Base-by-base conservation (phyloP, 306 rosid genomes). In the Lathyrus oleraceus region DNA sequence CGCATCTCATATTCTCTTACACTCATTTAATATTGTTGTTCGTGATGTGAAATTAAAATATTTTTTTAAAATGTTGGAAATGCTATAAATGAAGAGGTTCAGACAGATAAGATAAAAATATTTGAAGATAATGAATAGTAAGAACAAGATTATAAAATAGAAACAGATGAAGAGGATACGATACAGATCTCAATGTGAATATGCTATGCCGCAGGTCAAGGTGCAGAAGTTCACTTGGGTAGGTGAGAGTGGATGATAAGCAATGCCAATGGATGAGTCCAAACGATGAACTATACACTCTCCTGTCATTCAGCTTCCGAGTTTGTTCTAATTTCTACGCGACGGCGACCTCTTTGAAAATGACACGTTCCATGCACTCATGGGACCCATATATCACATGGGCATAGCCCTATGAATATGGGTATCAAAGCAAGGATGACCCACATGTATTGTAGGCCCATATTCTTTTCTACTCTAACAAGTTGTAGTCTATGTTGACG, bases 341-440 rank as follows among this genome's bases (percentile, higher is more conserved):
- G 90, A 89, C 21, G 12, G 65, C 1, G 86, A 81, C 87, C 14
- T 20, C n/a, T 57, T 67, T 27, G 87, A 81, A 51, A 61, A 13
- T 53, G 88, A 78, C 90, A 9, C 0, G 67, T 21, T 81, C 51
- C 54, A 57, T 57, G 19, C 59, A 47, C 39, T 13, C 14, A 9
- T 0, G 77, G 85, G 86, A 11, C 84, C 87, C 83, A 75, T 78
- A 69, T 72, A 10, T 81, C 92, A 87, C 96, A 83, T 89, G 96
- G 69, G 76, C 39, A 35, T 7, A 0, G 62, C 74, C 81, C 78
- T 62, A 17, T 82, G 82, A 79, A 65, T 68, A 39, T 48, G 25
- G 35, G 76, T 32, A 57, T 58, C 75, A 57, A 56, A 4, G 64
- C 12, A 11, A 3, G 13, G 39, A 11, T 61, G 15, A 47, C 85